These are phyloP conservation scores for Spinacia oleracea DNA, from an alignment of 179 eudicot species.

Conservation along the genomic window DNA sequence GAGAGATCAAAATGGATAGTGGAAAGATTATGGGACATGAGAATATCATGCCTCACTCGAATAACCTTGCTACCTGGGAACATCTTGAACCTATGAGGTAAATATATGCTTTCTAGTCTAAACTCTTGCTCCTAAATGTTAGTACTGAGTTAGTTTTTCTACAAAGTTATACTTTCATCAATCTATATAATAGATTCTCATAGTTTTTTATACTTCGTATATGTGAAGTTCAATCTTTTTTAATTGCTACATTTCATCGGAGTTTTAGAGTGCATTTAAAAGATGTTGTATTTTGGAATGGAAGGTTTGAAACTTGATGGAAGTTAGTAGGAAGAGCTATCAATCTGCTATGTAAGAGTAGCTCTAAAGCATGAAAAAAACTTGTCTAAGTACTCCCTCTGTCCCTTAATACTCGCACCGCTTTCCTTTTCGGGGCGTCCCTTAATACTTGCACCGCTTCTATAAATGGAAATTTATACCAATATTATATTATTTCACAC, in stretches of 20 bases:
- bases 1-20: constrained; percentile 31
- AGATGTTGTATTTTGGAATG: not conserved
- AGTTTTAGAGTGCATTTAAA: not conserved
- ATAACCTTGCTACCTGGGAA: constrained; percentile 52
- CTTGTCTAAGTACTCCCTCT: too few relatives aligned
- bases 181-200: not conserved
- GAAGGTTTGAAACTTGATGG: not conserved
- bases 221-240: not conserved
- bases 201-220: too few relatives aligned
- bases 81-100: constrained; percentile 39
- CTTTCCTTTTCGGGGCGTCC: too few relatives aligned
- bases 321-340: not conserved
- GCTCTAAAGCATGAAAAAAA: not conserved
- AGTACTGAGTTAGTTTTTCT: not conserved
- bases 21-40: not conserved
- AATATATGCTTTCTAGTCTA: not conserved
- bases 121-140: not conserved
- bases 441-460: too few relatives aligned
- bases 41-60: constrained; percentile 36
- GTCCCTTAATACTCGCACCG: too few relatives aligned
- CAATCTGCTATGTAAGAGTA: not conserved
- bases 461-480: too few relatives aligned
- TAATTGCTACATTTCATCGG: not conserved
- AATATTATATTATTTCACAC: too few relatives aligned
- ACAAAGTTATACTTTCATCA: not conserved